Evolutionary conservation across 768 basidiomycete species (phyloP).

Genomic region (Arthromyces matolae): DNA sequence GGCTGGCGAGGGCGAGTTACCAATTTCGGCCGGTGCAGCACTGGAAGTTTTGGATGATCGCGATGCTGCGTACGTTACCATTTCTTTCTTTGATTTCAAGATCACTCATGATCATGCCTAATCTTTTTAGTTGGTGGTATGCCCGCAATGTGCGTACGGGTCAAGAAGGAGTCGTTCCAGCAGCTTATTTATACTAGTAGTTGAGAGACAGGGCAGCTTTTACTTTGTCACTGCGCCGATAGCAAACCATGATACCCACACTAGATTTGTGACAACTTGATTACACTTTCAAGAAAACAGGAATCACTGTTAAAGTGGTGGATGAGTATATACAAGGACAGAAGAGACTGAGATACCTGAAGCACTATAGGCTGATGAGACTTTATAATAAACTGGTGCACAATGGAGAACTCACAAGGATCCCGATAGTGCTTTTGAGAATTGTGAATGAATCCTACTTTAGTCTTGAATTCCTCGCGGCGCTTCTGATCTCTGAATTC

Average conservation of each 20-base stretch:
- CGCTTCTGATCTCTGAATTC: conserved; percentile 80
- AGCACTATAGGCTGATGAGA: conserved; percentile 10
- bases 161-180: conserved; percentile 86
- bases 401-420: conserved; percentile 48
- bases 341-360: conserved; percentile 11
- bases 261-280: no score
- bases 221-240: conserved; percentile 35
- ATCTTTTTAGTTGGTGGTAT: conserved; percentile 81
- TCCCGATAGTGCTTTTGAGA: conserved; percentile 86
- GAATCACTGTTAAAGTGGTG: no score
- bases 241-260: conserved; percentile 26
- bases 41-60: conserved; percentile 77
- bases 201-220: no score
- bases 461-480: conserved; percentile 82
- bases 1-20: conserved; percentile 72
- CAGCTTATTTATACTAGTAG: conserved; percentile 81
- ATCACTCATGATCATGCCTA: conserved; percentile 15
- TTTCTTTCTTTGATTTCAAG: background rate
- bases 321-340: no score
- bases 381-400: background rate
- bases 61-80: conserved; percentile 67
- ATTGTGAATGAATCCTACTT: conserved; percentile 76
- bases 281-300: no score
- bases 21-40: conserved; percentile 63
- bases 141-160: conserved; percentile 78